Conservation (phyloP, 352 stramenopile species). For the Phytopythium vexans region DNA sequence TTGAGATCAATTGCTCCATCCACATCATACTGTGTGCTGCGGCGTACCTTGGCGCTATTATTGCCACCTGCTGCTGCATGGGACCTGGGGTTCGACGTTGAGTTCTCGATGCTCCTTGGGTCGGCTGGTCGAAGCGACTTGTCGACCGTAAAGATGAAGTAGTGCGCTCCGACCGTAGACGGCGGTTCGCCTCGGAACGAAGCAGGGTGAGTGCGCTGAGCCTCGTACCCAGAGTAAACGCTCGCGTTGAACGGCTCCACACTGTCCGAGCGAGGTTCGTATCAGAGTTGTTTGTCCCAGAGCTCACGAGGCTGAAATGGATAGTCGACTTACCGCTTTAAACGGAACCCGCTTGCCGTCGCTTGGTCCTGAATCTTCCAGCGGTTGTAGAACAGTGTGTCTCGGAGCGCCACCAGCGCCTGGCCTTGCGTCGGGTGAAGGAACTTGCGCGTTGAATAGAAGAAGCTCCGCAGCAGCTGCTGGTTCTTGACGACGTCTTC, state of each 20-base stretch:
- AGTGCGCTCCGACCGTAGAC: constrained; percentile 60
- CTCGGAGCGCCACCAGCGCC: constrained; percentile 70
- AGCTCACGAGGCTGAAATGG: background rate
- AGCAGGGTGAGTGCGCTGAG: constrained; percentile 71
- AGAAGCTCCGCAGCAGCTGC: constrained; percentile 69
- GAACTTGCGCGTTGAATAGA: constrained; percentile 58
- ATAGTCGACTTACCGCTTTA: constrained; percentile 41
- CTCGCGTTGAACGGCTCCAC: constrained; percentile 59
- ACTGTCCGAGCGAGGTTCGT: constrained; percentile 15
- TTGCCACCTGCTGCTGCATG: no score
- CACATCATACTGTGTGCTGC: no score
- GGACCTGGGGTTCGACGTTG: background rate
- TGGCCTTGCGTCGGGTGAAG: constrained; percentile 58
- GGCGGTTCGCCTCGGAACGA: constrained; percentile 72
- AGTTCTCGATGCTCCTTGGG: constrained; percentile 7
- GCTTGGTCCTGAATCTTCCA: constrained; percentile 80
- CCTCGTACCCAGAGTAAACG: constrained; percentile 73
- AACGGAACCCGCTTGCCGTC: constrained; percentile 51
- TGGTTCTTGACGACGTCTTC: constrained; percentile 85
- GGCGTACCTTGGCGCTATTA: no score
- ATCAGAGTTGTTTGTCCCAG: background rate
- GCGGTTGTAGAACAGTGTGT: constrained; percentile 83
- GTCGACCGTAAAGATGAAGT: constrained; percentile 66
- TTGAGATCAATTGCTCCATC: no score
- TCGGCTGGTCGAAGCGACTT: constrained; percentile 24